Conservation (phyloP, 257 asterid genomes). For the Nicotiana sylvestris region DNA sequence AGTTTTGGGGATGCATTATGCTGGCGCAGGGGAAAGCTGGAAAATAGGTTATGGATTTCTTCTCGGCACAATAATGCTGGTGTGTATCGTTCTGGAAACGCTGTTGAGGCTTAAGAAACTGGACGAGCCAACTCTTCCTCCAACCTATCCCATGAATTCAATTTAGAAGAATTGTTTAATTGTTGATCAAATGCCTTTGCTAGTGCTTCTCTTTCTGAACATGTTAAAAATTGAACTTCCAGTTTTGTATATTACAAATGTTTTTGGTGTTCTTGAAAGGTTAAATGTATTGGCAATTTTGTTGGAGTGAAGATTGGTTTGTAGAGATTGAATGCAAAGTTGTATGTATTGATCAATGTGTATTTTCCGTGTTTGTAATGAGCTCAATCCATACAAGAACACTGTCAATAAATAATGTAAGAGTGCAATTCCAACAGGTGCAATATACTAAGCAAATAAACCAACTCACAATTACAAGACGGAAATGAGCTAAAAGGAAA, state of each 20-base stretch:
- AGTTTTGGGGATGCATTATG: slow-evolving; percentile 67
- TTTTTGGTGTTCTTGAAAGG: not conserved
- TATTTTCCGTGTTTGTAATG: not conserved
- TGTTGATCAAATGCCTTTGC: not conserved
- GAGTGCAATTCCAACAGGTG: too few relatives aligned
- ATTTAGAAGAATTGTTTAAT: slow-evolving; percentile 16
- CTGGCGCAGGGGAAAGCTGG: slow-evolving; percentile 64
- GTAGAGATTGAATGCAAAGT: not conserved
- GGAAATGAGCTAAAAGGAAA: too few relatives aligned
- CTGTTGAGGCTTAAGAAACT: slow-evolving; percentile 46
- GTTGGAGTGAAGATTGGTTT: not conserved
- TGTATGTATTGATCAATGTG: not conserved
- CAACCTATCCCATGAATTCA: slow-evolving; percentile 43
- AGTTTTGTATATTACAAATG: not conserved
- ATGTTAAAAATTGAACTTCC: not conserved
- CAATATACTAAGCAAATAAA: too few relatives aligned
- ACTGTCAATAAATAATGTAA: too few relatives aligned
- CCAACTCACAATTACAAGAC: too few relatives aligned
- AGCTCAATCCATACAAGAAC: too few relatives aligned
- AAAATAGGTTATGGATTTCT: slow-evolving; percentile 68
- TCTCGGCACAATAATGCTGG: slow-evolving; percentile 39
- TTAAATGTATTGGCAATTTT: not conserved
- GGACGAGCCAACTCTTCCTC: slow-evolving; percentile 32
- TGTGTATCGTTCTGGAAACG: slow-evolving; percentile 54
- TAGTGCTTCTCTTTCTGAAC: not conserved